These are phyloP conservation scores for Moricandia moricandioides DNA, from an alignment of 345 rosid species.

Conservation along the genomic window DNA sequence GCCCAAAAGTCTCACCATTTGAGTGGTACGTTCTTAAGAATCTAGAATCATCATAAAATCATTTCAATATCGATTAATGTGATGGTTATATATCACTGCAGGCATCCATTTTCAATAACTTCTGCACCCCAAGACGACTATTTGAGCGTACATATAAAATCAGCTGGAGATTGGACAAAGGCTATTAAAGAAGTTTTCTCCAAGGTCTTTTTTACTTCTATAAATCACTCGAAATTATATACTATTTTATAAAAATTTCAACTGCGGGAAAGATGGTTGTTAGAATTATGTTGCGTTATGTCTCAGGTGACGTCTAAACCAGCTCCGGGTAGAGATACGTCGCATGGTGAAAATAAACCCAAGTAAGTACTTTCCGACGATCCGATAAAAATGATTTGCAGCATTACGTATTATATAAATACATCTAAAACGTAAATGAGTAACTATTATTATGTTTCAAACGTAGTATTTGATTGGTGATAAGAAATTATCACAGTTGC, in stretches of 20 bases:
- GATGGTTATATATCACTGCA: constrained; percentile 41
- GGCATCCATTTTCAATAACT: not conserved
- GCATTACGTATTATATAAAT: not conserved
- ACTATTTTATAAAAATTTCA: not conserved
- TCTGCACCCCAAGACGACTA: not conserved
- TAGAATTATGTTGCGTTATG: not conserved
- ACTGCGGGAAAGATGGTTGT: not conserved
- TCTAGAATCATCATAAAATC: not conserved
- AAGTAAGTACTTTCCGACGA: constrained; percentile 7
- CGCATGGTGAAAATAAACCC: constrained; percentile 8
- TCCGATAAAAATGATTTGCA: not conserved
- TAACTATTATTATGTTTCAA: not conserved
- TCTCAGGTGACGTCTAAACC: constrained; percentile 20
- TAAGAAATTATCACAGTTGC: not conserved
- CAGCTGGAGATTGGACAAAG: constrained; percentile 84
- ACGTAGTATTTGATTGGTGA: not conserved
- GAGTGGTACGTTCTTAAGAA: constrained; percentile 51
- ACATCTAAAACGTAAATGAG: not conserved
- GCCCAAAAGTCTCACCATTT: constrained; percentile 71
- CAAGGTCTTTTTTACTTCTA: constrained; percentile 38
- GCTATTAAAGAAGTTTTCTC: constrained; percentile 67
- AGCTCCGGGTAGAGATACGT: not conserved
- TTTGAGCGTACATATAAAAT: constrained; percentile 59
- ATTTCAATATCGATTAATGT: not conserved
- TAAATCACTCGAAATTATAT: not conserved